Conservation (phyloP, 2,329 filamentous ascomycete species). For the Grosmannia huntii region DNA sequence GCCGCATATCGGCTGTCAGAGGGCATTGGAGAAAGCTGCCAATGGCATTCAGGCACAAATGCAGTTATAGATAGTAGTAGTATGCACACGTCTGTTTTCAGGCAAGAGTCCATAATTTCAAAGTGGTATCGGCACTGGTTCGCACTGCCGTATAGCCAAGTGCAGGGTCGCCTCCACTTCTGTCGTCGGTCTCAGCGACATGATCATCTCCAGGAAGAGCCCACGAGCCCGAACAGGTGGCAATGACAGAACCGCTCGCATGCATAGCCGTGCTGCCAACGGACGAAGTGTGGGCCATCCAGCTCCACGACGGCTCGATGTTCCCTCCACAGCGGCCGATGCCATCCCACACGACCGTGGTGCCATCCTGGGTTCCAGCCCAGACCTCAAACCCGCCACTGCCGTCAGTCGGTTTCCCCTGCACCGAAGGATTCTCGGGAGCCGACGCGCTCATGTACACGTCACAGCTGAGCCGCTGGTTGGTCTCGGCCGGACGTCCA, state of each 20-base stretch:
- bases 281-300: conserved; percentile 32
- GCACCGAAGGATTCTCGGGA: background rate
- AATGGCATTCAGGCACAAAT: background rate
- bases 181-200: conserved; percentile 8
- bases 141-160: background rate
- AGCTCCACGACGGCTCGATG: conserved; percentile 33
- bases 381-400: conserved; percentile 44
- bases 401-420: background rate
- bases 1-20: conserved; percentile 36
- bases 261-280: conserved; percentile 39
- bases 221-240: conserved; percentile 46
- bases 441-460: conserved; percentile 27
- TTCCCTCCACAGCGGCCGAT: conserved; percentile 35
- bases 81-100: background rate
- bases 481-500: conserved; percentile 35
- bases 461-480: conserved; percentile 44
- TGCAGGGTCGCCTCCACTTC: conserved; percentile 14
- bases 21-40: background rate
- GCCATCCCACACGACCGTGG: conserved; percentile 45
- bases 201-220: conserved; percentile 7
- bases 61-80: background rate
- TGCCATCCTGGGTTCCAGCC: conserved; percentile 43
- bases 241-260: conserved; percentile 39
- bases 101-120: conserved; percentile 10
- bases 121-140: background rate